Percentiles rank a stretch among this genome's conserved stretches.
Conservation (phyloP, 2,329 filamentous ascomycete species). For the Dendryphion nanum region DNA sequence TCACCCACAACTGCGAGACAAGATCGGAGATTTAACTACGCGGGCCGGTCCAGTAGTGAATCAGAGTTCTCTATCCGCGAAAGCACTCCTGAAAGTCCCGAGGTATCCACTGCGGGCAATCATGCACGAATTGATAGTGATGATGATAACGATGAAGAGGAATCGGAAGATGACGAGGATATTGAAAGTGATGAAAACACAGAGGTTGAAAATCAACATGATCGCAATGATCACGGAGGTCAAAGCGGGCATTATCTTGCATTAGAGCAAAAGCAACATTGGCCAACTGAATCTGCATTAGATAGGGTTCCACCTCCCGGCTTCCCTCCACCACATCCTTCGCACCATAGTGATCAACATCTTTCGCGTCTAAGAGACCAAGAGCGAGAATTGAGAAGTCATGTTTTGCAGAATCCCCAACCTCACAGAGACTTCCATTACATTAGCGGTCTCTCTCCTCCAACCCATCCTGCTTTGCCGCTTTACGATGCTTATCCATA, state of each 20-base stretch:
- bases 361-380: constrained; percentile 27
- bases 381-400: constrained; percentile 32
- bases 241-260: no score
- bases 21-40: constrained; percentile 9
- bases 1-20: constrained; percentile 25
- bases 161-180: constrained; percentile 13
- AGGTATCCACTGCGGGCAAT: constrained; percentile 12
- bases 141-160: constrained; percentile 16
- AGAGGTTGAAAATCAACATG: not conserved
- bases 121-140: constrained; percentile 11
- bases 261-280: no score
- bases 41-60: constrained; percentile 12
- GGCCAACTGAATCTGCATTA: constrained; percentile 11
- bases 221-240: no score
- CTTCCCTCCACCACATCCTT: constrained; percentile 18
- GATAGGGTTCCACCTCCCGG: constrained; percentile 19
- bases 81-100: constrained; percentile 31
- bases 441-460: constrained; percentile 21
- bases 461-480: constrained; percentile 23
- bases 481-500: constrained; percentile 26
- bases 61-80: constrained; percentile 31
- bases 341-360: constrained; percentile 25
- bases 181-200: not conserved
- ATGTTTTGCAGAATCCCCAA: constrained; percentile 36
- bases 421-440: constrained; percentile 33